Evolutionary conservation across 73 alveolate genomes (phyloP), one percentile per base, ranked within the genome.

Genomic region (Paramecium pentaurelia): DNA sequence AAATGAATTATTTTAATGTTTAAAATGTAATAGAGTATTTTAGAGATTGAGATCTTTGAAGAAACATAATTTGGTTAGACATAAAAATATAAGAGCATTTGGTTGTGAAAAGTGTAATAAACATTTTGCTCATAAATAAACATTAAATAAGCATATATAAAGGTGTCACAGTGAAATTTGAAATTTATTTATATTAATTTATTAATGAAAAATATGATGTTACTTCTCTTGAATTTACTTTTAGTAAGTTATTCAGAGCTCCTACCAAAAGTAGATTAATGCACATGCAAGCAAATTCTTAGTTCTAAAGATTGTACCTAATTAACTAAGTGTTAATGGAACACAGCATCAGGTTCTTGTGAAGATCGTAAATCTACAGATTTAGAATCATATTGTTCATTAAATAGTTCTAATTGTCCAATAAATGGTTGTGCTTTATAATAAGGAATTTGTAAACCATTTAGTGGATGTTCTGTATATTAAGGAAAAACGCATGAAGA

Each of bases 381-480:
- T 10, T 64, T 32, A 6, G 27, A 27, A 27, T 73, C 87, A 4
- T 73, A 73, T 18, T 73, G 87, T 40, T 25, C 60, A 30, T 0
- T 22, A 16, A 37, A 73, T 5, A 18, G 59, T 12, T 14, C 34
- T 0, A 18, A 10, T 36, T 80, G 91, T 18, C 58, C 91, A 22
- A 44, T 30, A 4, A 9, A 18, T 11, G 91, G 91, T 11, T 80
- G 91, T 80, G 91, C 91, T 4, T 80, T 44, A 7, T 34, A 32
- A 3, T 4, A 80, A 11, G 38, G 45, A 45, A 20, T 5, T 18
- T 75, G 88, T 38, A 36, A 16, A n/a, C 44, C 75, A 11, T 80
- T 80, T 8, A 80, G 77, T 44, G 91, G 91, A 20, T 80, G 91
- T 22, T 18, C 91, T 7, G 91, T 44, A 6, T 80, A 80, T 80